Evolutionary conservation across 2,329 filamentous ascomycete genomes (phyloP).

Genomic region (Xylariales sp.): DNA sequence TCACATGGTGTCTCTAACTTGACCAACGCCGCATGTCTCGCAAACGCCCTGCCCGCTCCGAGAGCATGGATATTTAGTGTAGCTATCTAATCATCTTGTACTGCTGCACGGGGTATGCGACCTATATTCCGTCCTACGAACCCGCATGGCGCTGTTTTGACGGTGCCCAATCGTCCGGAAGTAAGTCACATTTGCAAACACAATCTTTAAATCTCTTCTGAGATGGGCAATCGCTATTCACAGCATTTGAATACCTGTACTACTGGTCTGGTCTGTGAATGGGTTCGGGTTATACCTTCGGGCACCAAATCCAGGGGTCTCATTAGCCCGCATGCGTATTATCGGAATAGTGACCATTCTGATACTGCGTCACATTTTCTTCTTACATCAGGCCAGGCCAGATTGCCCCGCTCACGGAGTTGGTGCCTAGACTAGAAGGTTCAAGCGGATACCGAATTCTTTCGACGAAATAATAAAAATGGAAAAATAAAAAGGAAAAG

Average conservation of each 20-base stretch:
- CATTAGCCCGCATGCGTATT: slow-evolving; percentile 1
- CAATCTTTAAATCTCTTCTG: background rate
- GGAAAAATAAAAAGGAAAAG: background rate
- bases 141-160: slow-evolving; percentile 39
- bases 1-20: slow-evolving; percentile 41
- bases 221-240: background rate
- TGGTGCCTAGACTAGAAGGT: slow-evolving; percentile 24
- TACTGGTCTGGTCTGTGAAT: background rate
- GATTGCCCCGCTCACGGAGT: slow-evolving; percentile 20
- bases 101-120: slow-evolving; percentile 47
- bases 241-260: background rate
- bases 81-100: background rate
- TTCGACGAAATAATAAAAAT: background rate
- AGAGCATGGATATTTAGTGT: slow-evolving; percentile 37
- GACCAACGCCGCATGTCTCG: slow-evolving; percentile 42
- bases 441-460: slow-evolving; percentile 21
- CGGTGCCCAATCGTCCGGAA: slow-evolving; percentile 31
- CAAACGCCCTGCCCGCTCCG: slow-evolving; percentile 31
- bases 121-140: slow-evolving; percentile 49
- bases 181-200: slow-evolving; percentile 20
- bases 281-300: slow-evolving; percentile 11
- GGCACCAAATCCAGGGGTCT: background rate
- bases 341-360: slow-evolving; percentile 14
- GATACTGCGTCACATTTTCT: slow-evolving; percentile 20
- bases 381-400: slow-evolving; percentile 14